Evolutionary conservation across 1,284 basidiomycete species (phyloP).

Genomic region (Ceraceosorus bombacis): DNA sequence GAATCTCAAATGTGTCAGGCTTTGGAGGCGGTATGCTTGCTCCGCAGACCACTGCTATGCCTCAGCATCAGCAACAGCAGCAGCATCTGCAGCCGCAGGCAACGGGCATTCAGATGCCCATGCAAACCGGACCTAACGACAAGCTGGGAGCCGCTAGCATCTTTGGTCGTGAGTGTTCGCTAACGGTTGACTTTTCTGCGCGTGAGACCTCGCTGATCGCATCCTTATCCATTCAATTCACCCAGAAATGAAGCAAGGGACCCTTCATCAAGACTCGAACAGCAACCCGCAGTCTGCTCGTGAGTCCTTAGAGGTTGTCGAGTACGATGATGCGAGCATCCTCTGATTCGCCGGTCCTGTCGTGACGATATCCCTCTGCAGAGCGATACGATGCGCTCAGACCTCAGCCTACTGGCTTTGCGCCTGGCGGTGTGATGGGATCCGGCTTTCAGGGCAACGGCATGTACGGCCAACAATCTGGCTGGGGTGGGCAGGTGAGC

Average conservation of each 20-base stretch:
- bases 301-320: not conserved
- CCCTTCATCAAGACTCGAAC: slow-evolving; percentile 4
- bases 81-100: slow-evolving; percentile 17
- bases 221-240: too few relatives aligned
- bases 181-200: not conserved
- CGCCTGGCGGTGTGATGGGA: slow-evolving; percentile 36
- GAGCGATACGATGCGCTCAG: slow-evolving; percentile 41
- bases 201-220: too few relatives aligned
- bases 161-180: slow-evolving; percentile 10
- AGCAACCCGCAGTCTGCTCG: slow-evolving; percentile 4
- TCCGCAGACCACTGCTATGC: slow-evolving; percentile 9
- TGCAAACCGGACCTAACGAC: slow-evolving; percentile 18
- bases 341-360: not conserved
- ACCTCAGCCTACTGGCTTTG: slow-evolving; percentile 46
- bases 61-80: slow-evolving; percentile 21
- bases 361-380: not conserved
- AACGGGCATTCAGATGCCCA: slow-evolving; percentile 2
- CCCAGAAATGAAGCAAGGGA: slow-evolving; percentile 9
- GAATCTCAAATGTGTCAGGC: slow-evolving; percentile 10
- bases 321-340: too few relatives aligned
- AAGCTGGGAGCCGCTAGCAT: slow-evolving; percentile 21
- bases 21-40: slow-evolving; percentile 9
- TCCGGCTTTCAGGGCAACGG: slow-evolving; percentile 3
- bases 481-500: slow-evolving; percentile 7
- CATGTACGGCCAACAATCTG: slow-evolving; percentile 12